A percentile compares a stretch with the other conserved stretches of the same genome.
Conservation (phyloP, 441 rosid species). For the Kokia cookei region DNA sequence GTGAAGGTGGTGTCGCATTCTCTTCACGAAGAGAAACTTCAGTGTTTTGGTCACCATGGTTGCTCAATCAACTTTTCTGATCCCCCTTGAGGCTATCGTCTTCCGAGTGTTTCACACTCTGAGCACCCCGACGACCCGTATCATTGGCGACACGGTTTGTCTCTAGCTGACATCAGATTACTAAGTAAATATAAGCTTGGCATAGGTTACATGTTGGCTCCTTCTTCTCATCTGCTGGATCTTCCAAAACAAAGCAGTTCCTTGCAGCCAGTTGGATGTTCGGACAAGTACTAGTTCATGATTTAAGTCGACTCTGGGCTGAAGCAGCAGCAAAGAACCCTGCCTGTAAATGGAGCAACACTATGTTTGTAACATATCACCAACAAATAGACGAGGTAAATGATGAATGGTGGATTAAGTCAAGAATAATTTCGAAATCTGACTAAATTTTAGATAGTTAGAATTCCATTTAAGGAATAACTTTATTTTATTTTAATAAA, state of each 20-base stretch:
- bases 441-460: too few relatives aligned
- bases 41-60: background rate
- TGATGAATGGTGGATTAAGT: background rate
- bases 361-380: background rate
- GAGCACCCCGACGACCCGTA: constrained; percentile 26
- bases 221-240: constrained; percentile 59
- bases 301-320: constrained; percentile 59
- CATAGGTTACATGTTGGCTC: constrained; percentile 25
- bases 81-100: constrained; percentile 18
- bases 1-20: constrained; percentile 15
- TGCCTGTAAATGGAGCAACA: constrained; percentile 38
- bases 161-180: constrained; percentile 30
- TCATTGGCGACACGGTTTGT: constrained; percentile 49
- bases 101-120: constrained; percentile 33
- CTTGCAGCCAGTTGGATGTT: constrained; percentile 68
- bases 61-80: constrained; percentile 4
- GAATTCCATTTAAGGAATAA: too few relatives aligned
- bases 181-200: constrained; percentile 1
- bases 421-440: background rate
- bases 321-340: constrained; percentile 72
- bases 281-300: constrained; percentile 43
- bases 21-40: too few relatives aligned
- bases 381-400: background rate
- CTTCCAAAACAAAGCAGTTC: constrained; percentile 88
- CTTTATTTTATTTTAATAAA: too few relatives aligned